A percentile compares a stretch with the other conserved stretches of the same genome.
phyloP scores from a whole-genome alignment of 805 yeast species.

The Metschnikowia amazonensis region DNA sequence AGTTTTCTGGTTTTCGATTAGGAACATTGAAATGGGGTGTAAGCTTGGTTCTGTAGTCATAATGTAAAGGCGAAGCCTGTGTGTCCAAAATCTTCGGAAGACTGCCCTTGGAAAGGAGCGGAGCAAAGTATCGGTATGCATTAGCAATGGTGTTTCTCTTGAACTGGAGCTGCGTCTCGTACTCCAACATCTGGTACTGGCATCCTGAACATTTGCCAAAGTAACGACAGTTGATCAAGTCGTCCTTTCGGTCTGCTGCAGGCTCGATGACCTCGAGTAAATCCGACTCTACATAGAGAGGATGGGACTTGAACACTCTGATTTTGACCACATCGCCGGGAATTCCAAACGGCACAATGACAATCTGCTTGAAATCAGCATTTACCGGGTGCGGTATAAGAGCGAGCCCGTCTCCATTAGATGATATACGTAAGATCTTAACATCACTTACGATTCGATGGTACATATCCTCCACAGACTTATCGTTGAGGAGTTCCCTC shows the following conservation, averaged over 20 bases:
- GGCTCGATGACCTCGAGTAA: slow-evolving; percentile 46
- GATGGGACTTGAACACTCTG: slow-evolving; percentile 74
- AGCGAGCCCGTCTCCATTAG: slow-evolving; percentile 88
- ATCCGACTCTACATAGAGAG: slow-evolving; percentile 71
- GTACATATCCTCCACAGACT: slow-evolving; percentile 42
- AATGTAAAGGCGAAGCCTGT: slow-evolving; percentile 71
- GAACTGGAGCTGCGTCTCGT: slow-evolving; percentile 65
- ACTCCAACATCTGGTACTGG: slow-evolving; percentile 79
- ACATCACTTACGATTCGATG: slow-evolving; percentile 61
- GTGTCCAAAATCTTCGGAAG: slow-evolving; percentile 65
- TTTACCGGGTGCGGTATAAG: slow-evolving; percentile 57
- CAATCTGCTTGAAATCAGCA: slow-evolving; percentile 50
- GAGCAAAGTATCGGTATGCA: slow-evolving; percentile 79
- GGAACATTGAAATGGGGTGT: slow-evolving; percentile 95
- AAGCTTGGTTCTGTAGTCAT: slow-evolving; percentile 81
- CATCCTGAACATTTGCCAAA: slow-evolving; percentile 95
- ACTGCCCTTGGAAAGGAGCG: slow-evolving; percentile 39
- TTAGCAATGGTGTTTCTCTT: slow-evolving; percentile 73
- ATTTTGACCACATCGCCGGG: slow-evolving; percentile 79
- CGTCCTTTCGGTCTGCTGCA: slow-evolving; percentile 46
- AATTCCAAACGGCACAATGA: slow-evolving; percentile 77
- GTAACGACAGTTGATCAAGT: slow-evolving; percentile 68
- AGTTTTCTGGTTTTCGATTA: slow-evolving; percentile 38
- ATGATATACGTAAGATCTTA: slow-evolving; percentile 52
- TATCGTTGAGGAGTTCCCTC: slow-evolving; percentile 58